Evolutionary conservation across 352 stramenopile genomes (phyloP).

Genomic region (Globisporangium splendens): DNA sequence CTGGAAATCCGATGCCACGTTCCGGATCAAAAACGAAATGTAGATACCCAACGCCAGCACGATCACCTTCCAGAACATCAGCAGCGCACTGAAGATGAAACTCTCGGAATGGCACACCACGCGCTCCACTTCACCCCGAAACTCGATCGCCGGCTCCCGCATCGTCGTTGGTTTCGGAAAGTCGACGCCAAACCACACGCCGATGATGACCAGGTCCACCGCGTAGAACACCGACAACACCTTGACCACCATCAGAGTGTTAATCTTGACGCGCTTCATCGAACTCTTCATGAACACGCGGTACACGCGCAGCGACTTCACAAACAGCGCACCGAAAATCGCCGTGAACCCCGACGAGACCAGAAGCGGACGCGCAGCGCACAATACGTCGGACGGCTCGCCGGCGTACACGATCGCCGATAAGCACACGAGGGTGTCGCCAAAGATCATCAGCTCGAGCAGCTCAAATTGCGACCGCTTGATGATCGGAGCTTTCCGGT

Average conservation of each 20-base stretch:
- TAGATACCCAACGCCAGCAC: conserved; percentile 3
- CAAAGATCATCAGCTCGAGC: conserved; percentile 34
- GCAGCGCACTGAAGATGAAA: conserved; percentile 12
- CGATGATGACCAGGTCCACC: too few species aligned
- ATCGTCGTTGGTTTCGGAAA: too few species aligned
- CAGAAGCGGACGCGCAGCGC: conserved; percentile 27
- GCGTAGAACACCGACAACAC: too few species aligned
- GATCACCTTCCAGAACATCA: conserved; percentile 12
- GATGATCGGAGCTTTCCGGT: conserved; percentile 37
- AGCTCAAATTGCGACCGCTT: conserved; percentile 47
- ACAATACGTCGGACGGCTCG: conserved; percentile 20
- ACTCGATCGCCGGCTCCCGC: too few species aligned
- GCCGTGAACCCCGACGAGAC: conserved; percentile 39
- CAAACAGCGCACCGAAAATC: conserved; percentile 39
- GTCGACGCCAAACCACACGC: too few species aligned
- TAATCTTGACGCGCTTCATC: conserved; percentile 18
- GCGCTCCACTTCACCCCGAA: neutral
- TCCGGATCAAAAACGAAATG: conserved; percentile 10
- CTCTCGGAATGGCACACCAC: conserved; percentile 7
- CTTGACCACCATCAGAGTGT: too few species aligned
- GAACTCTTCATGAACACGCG: conserved; percentile 41
- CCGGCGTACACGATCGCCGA: conserved; percentile 32
- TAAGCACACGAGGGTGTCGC: conserved; percentile 30
- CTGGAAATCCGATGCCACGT: conserved; percentile 10
- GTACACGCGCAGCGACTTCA: conserved; percentile 57